Percentiles rank a stretch among this genome's conserved stretches.
Conservation (phyloP, 768 basidiomycete genomes). For the Pleurotus platypus region DNA sequence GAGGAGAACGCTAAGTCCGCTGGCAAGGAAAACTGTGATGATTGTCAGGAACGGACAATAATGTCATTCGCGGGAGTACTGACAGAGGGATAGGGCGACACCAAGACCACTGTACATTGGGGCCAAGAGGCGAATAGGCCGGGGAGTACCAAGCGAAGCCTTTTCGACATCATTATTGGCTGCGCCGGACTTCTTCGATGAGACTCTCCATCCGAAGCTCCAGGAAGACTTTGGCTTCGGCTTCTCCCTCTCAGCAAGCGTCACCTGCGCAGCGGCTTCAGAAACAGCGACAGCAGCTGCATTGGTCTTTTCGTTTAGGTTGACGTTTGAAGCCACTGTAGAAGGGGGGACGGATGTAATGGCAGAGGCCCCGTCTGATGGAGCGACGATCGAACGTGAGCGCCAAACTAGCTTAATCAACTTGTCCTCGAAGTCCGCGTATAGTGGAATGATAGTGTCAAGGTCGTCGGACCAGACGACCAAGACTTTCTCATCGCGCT, state of each 20-base stretch:
- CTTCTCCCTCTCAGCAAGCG: slow-evolving; percentile 27
- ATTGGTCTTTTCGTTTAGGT: slow-evolving; percentile 47
- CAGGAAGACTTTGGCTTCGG: slow-evolving; percentile 15
- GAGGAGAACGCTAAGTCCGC: slow-evolving; percentile 55
- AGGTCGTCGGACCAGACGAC: slow-evolving; percentile 85
- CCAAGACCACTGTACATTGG: slow-evolving; percentile 74
- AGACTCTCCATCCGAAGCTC: slow-evolving; percentile 39
- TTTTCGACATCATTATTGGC: slow-evolving; percentile 49
- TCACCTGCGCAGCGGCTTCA: slow-evolving; percentile 28
- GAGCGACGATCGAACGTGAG: slow-evolving; percentile 29
- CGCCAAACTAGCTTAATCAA: slow-evolving; percentile 56
- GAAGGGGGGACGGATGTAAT: slow-evolving; percentile 39
- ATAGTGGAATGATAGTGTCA: slow-evolving; percentile 74
- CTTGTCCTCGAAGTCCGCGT: slow-evolving; percentile 69
- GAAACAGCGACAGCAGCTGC: slow-evolving; percentile 22
- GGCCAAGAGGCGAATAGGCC: slow-evolving; percentile 61
- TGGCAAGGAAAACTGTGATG: slow-evolving; percentile 61
- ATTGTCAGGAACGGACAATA: slow-evolving; percentile 2
- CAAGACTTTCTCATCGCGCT: slow-evolving; percentile 83
- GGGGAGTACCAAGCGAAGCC: slow-evolving; percentile 25
- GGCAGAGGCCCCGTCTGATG: slow-evolving; percentile 36
- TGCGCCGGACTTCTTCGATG: slow-evolving; percentile 28
- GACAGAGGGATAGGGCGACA: slow-evolving; percentile 63
- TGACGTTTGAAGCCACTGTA: slow-evolving; percentile 47
- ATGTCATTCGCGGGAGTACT: slow-evolving; percentile 16